Base-by-base conservation (phyloP, 768 basidiomycete genomes). In the Strobilomyces dryophilus region DNA sequence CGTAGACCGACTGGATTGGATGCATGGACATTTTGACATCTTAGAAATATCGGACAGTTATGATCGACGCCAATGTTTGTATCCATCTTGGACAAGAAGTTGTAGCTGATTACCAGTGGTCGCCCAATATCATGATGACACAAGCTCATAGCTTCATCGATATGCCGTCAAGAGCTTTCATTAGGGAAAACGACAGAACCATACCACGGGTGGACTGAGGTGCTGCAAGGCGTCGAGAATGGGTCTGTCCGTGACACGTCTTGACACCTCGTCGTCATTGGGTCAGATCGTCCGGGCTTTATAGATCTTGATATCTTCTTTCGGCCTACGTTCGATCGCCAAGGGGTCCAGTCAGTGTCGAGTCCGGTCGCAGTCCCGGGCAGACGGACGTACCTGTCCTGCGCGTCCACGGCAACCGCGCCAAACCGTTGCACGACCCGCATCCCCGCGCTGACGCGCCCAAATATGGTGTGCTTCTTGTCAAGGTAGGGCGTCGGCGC, bases 371-470 rank as follows among this genome's bases (percentile, higher is more conserved):
- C n/a, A n/a, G 8, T 1, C 24, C 17, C 17, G 9, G 8, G n/a
- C 18, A 3, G 18, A 9, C 5, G 21, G 2, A 34, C 51, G 39
- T 41, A 53, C 94, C 81, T 78, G 67, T 98, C 94, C 62, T 98
- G 90, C 17, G 78, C 78, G 65, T 99, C 93, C 17, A 90, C 89
- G 4, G 83, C 86, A 3, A 98, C 95, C 1, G 94, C 87, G 35
- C 95, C 95, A 40, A 99, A 69, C 35, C 97, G 77, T 63, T 97
- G 91, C 17, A 97, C 81, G 9, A 98, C 94, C 34, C 89, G 79
- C 87, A 98, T 98, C 1, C 95, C 97, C 18, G 82, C 77, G 63
- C 80, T 83, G 8, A 99, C 92, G 8, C 97, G 84, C 1, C 97
- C 97, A 65, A 92, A 92, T 58, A 92, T 91, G 8, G 89, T 91